A percentile compares a stretch with the other conserved stretches of the same genome.
These are phyloP conservation scores for Vitellaria paradoxa DNA, from an alignment of 179 eudicot genomes.

Conservation along the genomic window DNA sequence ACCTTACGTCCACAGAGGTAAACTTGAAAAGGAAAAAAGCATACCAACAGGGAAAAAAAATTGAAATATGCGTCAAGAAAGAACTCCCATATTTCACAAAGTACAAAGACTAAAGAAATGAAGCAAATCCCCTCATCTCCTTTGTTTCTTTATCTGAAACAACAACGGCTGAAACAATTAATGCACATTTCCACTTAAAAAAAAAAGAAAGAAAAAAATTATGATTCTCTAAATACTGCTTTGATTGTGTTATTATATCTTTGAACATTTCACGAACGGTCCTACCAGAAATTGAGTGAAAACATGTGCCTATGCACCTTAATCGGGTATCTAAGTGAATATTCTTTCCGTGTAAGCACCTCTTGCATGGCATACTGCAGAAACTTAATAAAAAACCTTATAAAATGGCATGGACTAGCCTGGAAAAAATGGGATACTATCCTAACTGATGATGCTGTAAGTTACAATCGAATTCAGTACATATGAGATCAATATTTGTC, in stretches of 20 bases:
- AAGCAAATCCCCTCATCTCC: neutral
- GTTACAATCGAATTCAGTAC: neutral
- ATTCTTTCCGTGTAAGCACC: slow-evolving; percentile 5
- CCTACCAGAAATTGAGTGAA: neutral
- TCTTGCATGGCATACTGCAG: neutral
- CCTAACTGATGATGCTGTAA: neutral
- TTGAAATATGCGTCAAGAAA: neutral
- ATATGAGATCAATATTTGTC: neutral
- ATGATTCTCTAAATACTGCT: neutral
- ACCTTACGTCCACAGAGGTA: neutral
- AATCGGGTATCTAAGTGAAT: neutral
- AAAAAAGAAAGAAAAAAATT: neutral
- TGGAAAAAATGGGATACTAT: neutral
- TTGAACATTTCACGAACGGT: neutral
- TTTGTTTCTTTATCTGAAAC: neutral
- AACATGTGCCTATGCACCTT: neutral
- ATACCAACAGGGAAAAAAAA: neutral
- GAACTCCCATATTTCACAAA: neutral
- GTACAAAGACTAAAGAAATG: neutral
- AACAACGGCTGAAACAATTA: neutral
- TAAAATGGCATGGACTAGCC: neutral
- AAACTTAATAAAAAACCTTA: neutral
- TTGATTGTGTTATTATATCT: neutral
- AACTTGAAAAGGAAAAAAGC: neutral
- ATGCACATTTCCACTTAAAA: neutral